Evolutionary conservation across 257 asterid genomes (phyloP), one percentile per base, ranked within the genome.

Genomic region (Anisodus tanguticus): DNA sequence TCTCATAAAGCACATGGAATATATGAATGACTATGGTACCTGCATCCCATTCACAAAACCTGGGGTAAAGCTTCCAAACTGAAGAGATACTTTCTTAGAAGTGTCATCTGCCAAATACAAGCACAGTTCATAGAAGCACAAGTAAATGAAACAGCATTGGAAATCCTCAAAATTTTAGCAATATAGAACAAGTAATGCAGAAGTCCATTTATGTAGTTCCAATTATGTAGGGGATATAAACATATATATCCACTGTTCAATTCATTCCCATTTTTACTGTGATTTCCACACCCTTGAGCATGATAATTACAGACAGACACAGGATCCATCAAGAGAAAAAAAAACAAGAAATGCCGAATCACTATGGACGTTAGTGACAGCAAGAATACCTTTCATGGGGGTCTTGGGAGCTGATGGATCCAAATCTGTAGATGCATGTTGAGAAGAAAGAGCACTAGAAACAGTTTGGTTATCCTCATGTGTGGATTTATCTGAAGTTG

Each of bases 381-480:
- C 19, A 11, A 67, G 31, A 37, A 62, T 83, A 88, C 88, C 90
- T 82, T 80, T 88, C 60, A 64, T 16, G 83, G 85, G 68, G 82
- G 88, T 51, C 66, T 54, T 39, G 31, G 79, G 67, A 59, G 82
- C 74, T 19, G 70, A 59, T 13, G 80, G 71, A 19, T 76, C 43
- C 58, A 80, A 31, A 5, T 31, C 41, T 83, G 19, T 67, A 54
- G 87, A 57, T 54, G 76, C 69, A 9, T 59, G 79, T 51, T 69
- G 80, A 83, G 86, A 69, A 83, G 85, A 82, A 63, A 67, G 82
- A 66, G 41, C 67, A 80, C 64, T 63, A 51, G 87, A 69, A 76
- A 43, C 54, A 81, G 57, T 62, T 87, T 47, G 62, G 62, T 16
- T 37, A 69, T 64, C 47, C 13, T 72, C 64, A 35, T 81, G 64